Conservation (phyloP, 176 grass and related monocot species). For the Oryza longistaminata region DNA sequence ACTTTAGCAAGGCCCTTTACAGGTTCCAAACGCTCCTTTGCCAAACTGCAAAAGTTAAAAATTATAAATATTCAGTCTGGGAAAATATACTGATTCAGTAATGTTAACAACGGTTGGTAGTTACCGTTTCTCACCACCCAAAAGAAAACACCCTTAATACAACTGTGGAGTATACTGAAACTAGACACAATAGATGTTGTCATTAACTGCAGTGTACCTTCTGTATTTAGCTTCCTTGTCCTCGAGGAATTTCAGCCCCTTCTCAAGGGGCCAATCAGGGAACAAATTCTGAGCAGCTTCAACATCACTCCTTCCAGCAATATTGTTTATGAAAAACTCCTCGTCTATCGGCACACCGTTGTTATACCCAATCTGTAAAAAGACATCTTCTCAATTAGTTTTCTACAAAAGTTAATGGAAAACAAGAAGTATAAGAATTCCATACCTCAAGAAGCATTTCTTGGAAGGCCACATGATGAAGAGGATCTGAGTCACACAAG, state of each 20-base stretch:
- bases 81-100: neutral
- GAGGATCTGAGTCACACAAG: conserved; percentile 83
- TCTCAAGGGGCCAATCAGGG: conserved; percentile 80
- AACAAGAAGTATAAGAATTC: neutral
- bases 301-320: conserved; percentile 78
- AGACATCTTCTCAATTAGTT: neutral
- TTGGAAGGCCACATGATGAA: conserved; percentile 79
- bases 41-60: conserved; percentile 53
- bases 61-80: neutral
- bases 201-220: conserved; percentile 38
- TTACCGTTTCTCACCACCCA: neutral
- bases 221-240: conserved; percentile 74
- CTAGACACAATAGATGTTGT: neutral
- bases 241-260: conserved; percentile 73
- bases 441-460: conserved; percentile 76
- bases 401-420: neutral
- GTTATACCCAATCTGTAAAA: conserved; percentile 89
- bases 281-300: conserved; percentile 73
- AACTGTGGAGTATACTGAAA: neutral
- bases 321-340: conserved; percentile 86
- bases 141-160: neutral
- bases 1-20: conserved; percentile 66
- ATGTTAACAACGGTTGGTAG: neutral
- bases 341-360: conserved; percentile 83
- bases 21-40: conserved; percentile 58